Base-by-base conservation (phyloP, 2,329 filamentous ascomycete genomes). In the Hypoxylon sp. region DNA sequence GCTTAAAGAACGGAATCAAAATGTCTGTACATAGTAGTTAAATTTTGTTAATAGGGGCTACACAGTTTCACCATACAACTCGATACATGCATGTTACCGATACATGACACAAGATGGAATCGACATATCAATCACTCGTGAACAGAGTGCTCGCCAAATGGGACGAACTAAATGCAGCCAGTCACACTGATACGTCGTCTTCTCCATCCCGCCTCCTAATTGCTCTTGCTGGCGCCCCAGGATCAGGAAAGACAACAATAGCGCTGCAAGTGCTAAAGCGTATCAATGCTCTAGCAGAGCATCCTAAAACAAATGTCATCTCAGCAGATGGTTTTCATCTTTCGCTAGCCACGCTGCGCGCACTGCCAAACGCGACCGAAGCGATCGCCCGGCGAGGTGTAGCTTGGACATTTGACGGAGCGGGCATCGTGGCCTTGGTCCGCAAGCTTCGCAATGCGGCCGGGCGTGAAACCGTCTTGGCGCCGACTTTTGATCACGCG, bases 391-490 rank as follows among this genome's bases (percentile, higher is more conserved):
- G 73, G 5, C 68, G 75, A n/a, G 75, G 75, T 15, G 74, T 75
- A 2, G 71, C 73, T 10, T 78, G 74, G 73, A 76, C 75, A 0
- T 77, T 76, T 61, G 73, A 77, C 56, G 72, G 67, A 6, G 62
- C 56, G 10, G 71, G 56, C 1, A 68, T 68, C 20, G 69, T 70
- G 19, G 56, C 34, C 3, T 58, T 75, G 10, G 67, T 72, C 1
- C 58, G 55, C 13, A 49, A 48, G 8, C 66, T 75, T 11, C 68
- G 56, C 3, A 39, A 6, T 28, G 57, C 39, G 37, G 57, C 32
- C 28, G 28, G 22, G 15, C 32, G 13, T n/a, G 34, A 51, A 2
- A 44, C 50, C 5, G 59, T 73, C 11, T 37, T 53, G 3, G 65
- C 62, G 4, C 71, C 70, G 15, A 69, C 67, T 4, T 71, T 73